Conservation (phyloP, 768 basidiomycete species). For the Favolaschia claudopus region DNA sequence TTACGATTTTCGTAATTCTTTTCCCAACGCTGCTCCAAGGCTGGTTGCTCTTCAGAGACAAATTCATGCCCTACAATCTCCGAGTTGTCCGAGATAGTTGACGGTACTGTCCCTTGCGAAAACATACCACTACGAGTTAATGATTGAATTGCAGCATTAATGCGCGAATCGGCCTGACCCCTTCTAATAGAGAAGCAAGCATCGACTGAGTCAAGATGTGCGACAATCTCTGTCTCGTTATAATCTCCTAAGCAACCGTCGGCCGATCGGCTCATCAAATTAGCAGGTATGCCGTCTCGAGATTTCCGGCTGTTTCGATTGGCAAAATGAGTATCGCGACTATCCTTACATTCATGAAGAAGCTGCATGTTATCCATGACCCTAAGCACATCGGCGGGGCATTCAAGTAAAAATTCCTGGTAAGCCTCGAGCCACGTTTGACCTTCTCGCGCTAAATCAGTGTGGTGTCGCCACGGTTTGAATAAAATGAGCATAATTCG, state of each 20-base stretch:
- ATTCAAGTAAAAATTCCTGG: background rate
- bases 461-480: slow-evolving; percentile 26
- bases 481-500: slow-evolving; percentile 39
- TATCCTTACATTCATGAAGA: slow-evolving; percentile 12
- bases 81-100: background rate
- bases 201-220: background rate
- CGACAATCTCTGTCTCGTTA: background rate
- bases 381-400: slow-evolving; percentile 13
- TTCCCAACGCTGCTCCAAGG: background rate
- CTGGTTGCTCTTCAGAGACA: too few species aligned
- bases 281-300: too few species aligned
- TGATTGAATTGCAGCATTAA: too few species aligned
- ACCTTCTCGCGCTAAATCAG: background rate
- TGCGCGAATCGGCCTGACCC: background rate
- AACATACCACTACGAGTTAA: too few species aligned
- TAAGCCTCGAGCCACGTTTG: slow-evolving; percentile 1
- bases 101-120: too few species aligned
- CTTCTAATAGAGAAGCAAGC: background rate
- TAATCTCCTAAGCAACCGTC: too few species aligned
- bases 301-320: too few species aligned
- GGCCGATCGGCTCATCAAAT: too few species aligned
- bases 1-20: background rate
- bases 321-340: slow-evolving; percentile 1
- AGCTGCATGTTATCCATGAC: slow-evolving; percentile 13
- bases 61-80: background rate